Evolutionary conservation across 2,329 filamentous ascomycete genomes (phyloP).

Genomic region (Peltaster fructicola): DNA sequence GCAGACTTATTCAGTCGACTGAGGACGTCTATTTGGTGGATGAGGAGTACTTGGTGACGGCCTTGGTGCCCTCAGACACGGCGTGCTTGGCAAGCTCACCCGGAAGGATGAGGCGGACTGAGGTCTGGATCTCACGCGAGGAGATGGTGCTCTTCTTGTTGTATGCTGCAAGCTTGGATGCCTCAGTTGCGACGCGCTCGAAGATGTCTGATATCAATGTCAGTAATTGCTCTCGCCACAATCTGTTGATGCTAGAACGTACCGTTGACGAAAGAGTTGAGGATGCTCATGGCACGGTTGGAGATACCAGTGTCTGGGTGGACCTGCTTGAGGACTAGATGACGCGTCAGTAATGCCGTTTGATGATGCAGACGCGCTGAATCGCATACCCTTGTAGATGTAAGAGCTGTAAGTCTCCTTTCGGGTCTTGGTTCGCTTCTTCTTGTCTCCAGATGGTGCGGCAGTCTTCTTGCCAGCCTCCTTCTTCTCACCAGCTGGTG

Average conservation of each 20-base stretch:
- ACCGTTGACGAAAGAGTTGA: constrained; percentile 99
- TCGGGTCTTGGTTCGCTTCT: constrained; percentile 99
- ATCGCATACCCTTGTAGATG: constrained; percentile 90
- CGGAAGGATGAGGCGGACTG: constrained; percentile 90
- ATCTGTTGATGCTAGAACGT: constrained; percentile 22
- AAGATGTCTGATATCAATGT: constrained; percentile 61
- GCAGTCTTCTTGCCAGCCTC: constrained; percentile 98
- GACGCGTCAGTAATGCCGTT: constrained; percentile 20
- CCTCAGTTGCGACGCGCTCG: constrained; percentile 96
- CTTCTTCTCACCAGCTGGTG: constrained; percentile 95
- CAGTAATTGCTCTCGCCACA: constrained; percentile 6
- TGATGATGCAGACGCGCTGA: background rate
- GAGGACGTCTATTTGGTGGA: constrained; percentile 76
- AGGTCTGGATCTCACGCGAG: constrained; percentile 97
- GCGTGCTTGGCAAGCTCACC: constrained; percentile 99
- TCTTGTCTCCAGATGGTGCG: constrained; percentile 89
- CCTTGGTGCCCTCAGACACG: constrained; percentile 98
- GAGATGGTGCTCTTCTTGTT: constrained; percentile 99
- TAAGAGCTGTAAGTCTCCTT: constrained; percentile 99
- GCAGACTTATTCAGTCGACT: constrained; percentile 15
- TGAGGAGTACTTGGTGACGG: constrained; percentile 99
- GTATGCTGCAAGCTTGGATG: constrained; percentile 97
- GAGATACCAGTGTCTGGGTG: constrained; percentile 99
- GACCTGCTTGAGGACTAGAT: constrained; percentile 92
- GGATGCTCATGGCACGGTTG: constrained; percentile 98